These are phyloP conservation scores for Venturia asperata DNA, from an alignment of 2,329 filamentous ascomycete genomes.

Conservation along the genomic window DNA sequence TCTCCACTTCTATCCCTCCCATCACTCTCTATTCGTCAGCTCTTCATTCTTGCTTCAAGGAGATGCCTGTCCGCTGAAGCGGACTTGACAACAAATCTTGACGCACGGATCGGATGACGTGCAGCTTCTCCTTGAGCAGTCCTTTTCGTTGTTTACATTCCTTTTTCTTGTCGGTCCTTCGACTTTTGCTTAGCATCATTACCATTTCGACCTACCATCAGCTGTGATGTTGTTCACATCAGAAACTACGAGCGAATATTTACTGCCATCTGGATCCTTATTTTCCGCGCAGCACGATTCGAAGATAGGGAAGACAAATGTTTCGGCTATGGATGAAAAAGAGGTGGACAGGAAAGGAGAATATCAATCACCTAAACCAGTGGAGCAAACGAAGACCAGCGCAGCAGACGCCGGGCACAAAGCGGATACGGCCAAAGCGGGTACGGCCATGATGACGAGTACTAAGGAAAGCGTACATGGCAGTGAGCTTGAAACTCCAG, in stretches of 20 bases:
- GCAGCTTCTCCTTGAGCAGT: background rate
- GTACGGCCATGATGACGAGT: background rate
- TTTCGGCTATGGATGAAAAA: background rate
- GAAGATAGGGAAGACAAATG: background rate
- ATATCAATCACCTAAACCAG: background rate
- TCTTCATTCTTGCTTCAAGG: conserved; percentile 1
- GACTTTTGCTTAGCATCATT: background rate
- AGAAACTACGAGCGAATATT: background rate
- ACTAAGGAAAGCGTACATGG: background rate
- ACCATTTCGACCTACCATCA: background rate
- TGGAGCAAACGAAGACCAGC: background rate
- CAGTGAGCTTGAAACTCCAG: background rate
- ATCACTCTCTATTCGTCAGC: background rate
- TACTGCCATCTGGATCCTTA: background rate
- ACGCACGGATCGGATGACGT: background rate
- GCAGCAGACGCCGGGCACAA: background rate
- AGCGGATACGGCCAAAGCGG: background rate
- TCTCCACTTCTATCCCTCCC: background rate
- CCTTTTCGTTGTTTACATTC: background rate
- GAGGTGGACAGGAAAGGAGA: background rate
- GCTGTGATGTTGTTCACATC: background rate
- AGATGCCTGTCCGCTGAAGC: background rate
- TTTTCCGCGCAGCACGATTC: background rate
- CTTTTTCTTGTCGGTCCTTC: background rate
- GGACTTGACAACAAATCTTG: background rate